These are phyloP conservation scores for Naganishia kalamii DNA, from an alignment of 768 basidiomycete genomes.

Conservation along the genomic window DNA sequence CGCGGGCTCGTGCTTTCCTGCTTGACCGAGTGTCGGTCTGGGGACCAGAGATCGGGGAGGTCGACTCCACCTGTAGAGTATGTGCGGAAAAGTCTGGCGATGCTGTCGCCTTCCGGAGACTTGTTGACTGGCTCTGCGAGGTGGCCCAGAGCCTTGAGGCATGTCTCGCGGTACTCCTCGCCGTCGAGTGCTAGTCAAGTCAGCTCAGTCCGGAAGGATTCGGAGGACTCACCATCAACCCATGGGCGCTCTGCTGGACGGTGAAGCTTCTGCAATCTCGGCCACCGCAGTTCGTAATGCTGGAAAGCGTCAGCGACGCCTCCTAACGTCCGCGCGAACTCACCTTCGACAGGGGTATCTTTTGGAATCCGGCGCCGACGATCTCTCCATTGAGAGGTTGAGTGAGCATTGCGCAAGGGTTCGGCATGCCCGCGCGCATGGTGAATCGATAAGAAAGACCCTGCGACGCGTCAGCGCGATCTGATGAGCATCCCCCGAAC, in stretches of 20 bases:
- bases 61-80: slow-evolving; percentile 2
- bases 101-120: slow-evolving; percentile 4
- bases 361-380: slow-evolving; percentile 76
- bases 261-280: slow-evolving; percentile 66
- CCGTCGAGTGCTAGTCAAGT: slow-evolving; percentile 11
- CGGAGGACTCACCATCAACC: slow-evolving; percentile 50
- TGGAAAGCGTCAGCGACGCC: slow-evolving; percentile 39
- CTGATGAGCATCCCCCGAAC: not conserved
- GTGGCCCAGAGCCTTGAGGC: slow-evolving; percentile 22
- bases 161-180: slow-evolving; percentile 3
- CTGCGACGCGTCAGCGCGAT: not conserved
- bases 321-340: slow-evolving; percentile 26
- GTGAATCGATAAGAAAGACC: slow-evolving; percentile 57
- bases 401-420: slow-evolving; percentile 57
- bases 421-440: slow-evolving; percentile 51
- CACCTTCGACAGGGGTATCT: slow-evolving; percentile 58
- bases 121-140: not conserved
- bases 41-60: slow-evolving; percentile 4
- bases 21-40: not conserved
- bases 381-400: slow-evolving; percentile 66
- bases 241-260: slow-evolving; percentile 61
- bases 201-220: not conserved
- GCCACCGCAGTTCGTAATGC: slow-evolving; percentile 80
- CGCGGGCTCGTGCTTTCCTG: not conserved
- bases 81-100: slow-evolving; percentile 3